Percentiles rank a stretch among this genome's conserved stretches.
These are phyloP conservation scores for Suillus ampliporus DNA, from an alignment of 768 basidiomycete genomes.

Conservation along the genomic window DNA sequence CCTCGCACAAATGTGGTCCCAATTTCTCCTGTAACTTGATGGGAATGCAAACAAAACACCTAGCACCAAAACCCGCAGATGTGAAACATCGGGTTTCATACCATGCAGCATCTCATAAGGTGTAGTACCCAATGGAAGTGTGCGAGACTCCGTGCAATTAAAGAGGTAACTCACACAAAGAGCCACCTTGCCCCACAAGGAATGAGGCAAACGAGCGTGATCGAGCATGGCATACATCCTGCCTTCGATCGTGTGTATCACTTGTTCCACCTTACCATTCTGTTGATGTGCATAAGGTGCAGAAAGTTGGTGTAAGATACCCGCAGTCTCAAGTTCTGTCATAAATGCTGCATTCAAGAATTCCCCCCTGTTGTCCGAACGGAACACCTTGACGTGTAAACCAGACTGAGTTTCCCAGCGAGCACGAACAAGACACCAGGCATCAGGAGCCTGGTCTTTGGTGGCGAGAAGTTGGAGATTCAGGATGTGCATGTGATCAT, in stretches of 20 bases:
- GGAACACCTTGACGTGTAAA: neutral
- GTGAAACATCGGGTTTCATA: no score
- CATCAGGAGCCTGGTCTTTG: neutral
- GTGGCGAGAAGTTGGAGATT: neutral
- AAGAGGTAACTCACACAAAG: neutral
- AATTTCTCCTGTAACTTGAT: no score
- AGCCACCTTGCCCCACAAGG: neutral
- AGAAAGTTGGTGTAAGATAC: slow-evolving; percentile 29
- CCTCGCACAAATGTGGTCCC: no score
- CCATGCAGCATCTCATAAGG: no score
- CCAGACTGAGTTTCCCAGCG: neutral
- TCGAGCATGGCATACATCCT: neutral
- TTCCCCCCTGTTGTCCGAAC: neutral
- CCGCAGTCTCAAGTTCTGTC: neutral
- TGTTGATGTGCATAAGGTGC: slow-evolving; percentile 2
- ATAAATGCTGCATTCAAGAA: neutral
- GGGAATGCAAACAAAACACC: no score
- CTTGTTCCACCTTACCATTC: neutral
- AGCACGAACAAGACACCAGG: neutral
- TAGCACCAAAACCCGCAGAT: no score
- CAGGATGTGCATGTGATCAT: slow-evolving; percentile 25
- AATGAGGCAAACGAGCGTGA: neutral
- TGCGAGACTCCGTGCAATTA: neutral
- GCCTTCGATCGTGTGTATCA: neutral
- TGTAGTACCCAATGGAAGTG: neutral